phyloP scores from a whole-genome alignment of 306 rosid genomes.

The Argentina anserina region DNA sequence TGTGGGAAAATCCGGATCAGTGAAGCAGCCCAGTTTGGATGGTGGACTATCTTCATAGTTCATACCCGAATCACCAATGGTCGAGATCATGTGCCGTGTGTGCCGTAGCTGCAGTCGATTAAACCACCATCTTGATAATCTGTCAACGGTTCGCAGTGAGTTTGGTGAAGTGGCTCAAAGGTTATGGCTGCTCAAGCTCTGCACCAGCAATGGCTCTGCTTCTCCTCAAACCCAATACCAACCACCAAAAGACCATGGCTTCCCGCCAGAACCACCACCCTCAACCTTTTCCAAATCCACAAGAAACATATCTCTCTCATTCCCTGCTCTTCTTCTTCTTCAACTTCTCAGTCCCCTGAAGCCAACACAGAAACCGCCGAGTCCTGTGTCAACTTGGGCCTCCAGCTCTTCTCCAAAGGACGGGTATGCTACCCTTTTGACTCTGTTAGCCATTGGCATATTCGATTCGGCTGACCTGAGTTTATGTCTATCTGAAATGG shows the following conservation, averaged over 20 bases:
- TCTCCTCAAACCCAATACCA: slow-evolving; percentile 50
- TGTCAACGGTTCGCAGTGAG: slow-evolving; percentile 10
- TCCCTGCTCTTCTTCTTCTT: slow-evolving; percentile 54
- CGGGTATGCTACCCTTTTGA: slow-evolving; percentile 41
- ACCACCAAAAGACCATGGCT: slow-evolving; percentile 27
- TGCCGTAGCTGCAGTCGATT: not conserved
- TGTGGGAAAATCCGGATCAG: too few relatives aligned
- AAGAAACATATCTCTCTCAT: slow-evolving; percentile 26
- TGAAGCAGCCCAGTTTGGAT: too few relatives aligned
- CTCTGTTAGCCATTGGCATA: not conserved
- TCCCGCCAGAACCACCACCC: slow-evolving; percentile 21
- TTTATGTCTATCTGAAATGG: slow-evolving; percentile 1
- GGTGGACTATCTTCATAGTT: too few relatives aligned
- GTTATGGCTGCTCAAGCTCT: slow-evolving; percentile 53
- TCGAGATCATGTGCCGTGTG: not conserved
- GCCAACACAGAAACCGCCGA: slow-evolving; percentile 61
- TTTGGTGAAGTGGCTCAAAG: slow-evolving; percentile 35
- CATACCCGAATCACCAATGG: not conserved
- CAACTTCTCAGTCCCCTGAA: slow-evolving; percentile 71
- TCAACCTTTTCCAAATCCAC: slow-evolving; percentile 26
- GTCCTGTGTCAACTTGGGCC: slow-evolving; percentile 81
- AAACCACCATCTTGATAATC: slow-evolving; percentile 16
- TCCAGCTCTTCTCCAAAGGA: slow-evolving; percentile 89
- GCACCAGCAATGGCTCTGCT: slow-evolving; percentile 46
- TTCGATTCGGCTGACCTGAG: not conserved